Evolutionary conservation across 306 rosid species (phyloP).

Genomic region (Fragaria vesca): DNA sequence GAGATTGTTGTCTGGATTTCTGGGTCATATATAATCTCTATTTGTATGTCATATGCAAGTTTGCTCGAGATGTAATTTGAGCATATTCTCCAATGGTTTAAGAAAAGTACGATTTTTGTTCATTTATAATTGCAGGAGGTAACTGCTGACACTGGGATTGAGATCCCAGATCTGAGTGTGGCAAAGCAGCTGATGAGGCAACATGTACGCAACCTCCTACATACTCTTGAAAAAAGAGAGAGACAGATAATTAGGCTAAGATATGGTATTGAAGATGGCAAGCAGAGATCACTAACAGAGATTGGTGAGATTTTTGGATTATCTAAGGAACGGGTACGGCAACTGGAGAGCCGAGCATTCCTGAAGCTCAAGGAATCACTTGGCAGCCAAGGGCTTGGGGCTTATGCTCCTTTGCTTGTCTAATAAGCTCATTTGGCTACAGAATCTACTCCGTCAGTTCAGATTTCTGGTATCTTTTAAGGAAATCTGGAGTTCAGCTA

Average conservation of each 20-base stretch:
- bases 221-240: slow-evolving; percentile 57
- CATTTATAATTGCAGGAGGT: slow-evolving; percentile 58
- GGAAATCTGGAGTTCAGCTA: slow-evolving; percentile 21
- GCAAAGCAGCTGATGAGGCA: slow-evolving; percentile 75
- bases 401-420: slow-evolving; percentile 58
- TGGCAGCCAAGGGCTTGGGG: slow-evolving; percentile 60
- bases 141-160: slow-evolving; percentile 67
- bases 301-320: slow-evolving; percentile 63
- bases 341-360: slow-evolving; percentile 58
- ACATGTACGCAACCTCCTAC: slow-evolving; percentile 63
- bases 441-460: slow-evolving; percentile 20
- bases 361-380: slow-evolving; percentile 66
- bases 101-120: slow-evolving; percentile 1
- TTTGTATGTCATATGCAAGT: neutral
- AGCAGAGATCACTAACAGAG: slow-evolving; percentile 52
- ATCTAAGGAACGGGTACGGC: slow-evolving; percentile 77
- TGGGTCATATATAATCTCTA: slow-evolving; percentile 5
- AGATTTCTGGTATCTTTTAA: slow-evolving; percentile 22
- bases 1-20: slow-evolving; percentile 18
- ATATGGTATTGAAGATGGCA: slow-evolving; percentile 74
- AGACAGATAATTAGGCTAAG: slow-evolving; percentile 69
- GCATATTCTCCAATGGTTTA: slow-evolving; percentile 1
- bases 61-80: neutral
- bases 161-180: slow-evolving; percentile 59
- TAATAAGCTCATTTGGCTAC: slow-evolving; percentile 28